Base-by-base conservation (phyloP, 139 green algal genomes). In the Chlamydomonas applanata region DNA sequence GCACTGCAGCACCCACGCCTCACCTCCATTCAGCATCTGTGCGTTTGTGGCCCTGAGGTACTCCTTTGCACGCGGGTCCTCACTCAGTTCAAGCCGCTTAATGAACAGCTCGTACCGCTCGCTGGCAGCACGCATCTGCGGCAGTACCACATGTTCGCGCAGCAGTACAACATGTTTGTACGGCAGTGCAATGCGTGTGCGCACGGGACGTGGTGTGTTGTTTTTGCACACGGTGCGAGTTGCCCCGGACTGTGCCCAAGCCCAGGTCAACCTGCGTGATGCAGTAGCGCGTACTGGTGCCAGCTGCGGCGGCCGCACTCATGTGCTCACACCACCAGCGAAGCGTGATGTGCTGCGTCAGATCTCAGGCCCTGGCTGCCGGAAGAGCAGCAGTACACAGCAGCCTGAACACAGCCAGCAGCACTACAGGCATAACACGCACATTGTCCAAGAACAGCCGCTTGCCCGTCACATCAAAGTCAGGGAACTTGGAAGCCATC, bases 381-480 rank as follows among this genome's bases (percentile, higher is more conserved):
- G n/a, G n/a, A n/a, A n/a, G n/a, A n/a, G n/a, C n/a, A n/a, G n/a
- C n/a, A n/a, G n/a, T n/a, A n/a, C n/a, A n/a, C n/a, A n/a, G n/a
- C n/a, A n/a, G n/a, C n/a, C n/a, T n/a, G n/a, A n/a, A n/a, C n/a
- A n/a, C n/a, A 27, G 44, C 5, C 66, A 20, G 19, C 45, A 62
- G 66, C 17, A n/a, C 3, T 77, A 5, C 45, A 33, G 13, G 7
- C 4, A 20, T 71, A 29, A 25, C 44, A 9, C 76, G 0, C 45
- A 86, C 80, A 68, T 83, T 77, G 3, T 86, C 75, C 24, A 89
- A 30, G 69, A 79, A 89, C 75, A 86, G 79, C 16, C 76, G 45
- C 72, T 89, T 89, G 34, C 77, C 84, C 13, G 46, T 46, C 22
- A 89, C 36, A 72, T 89, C 84, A 71, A 89, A 85, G 33, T 86